Conservation (phyloP, 2,329 filamentous ascomycete species). For the Didymella lethalis region DNA sequence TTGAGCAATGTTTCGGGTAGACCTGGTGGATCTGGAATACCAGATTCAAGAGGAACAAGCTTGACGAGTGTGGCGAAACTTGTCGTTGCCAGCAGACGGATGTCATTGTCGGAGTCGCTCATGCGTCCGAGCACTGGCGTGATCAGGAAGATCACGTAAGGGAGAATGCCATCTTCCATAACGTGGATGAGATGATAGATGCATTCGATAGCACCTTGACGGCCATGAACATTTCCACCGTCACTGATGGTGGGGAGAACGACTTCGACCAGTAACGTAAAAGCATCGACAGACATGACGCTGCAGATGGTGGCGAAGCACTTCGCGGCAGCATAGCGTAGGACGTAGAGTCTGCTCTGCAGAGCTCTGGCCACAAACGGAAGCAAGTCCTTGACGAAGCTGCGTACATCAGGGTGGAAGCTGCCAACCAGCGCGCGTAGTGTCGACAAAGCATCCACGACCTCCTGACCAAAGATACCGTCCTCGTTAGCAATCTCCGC, state of each 20-base stretch:
- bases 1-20: slow-evolving; percentile 87
- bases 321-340: slow-evolving; percentile 96
- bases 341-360: slow-evolving; percentile 86
- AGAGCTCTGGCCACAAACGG: slow-evolving; percentile 87
- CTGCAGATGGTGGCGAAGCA: slow-evolving; percentile 98
- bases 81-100: slow-evolving; percentile 91
- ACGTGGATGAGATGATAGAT: slow-evolving; percentile 98
- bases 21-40: slow-evolving; percentile 94
- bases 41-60: slow-evolving; percentile 93
- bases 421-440: slow-evolving; percentile 94
- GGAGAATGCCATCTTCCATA: slow-evolving; percentile 95
- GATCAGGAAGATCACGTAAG: slow-evolving; percentile 98
- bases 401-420: slow-evolving; percentile 75
- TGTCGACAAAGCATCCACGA: slow-evolving; percentile 92
- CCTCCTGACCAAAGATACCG: slow-evolving; percentile 82
- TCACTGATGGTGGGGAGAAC: slow-evolving; percentile 93
- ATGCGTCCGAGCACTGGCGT: slow-evolving; percentile 96
- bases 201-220: slow-evolving; percentile 92
- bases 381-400: slow-evolving; percentile 83
- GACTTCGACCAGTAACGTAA: slow-evolving; percentile 94
- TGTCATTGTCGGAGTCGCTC: slow-evolving; percentile 97
- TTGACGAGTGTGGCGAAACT: slow-evolving; percentile 98
- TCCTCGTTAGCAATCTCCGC: slow-evolving; percentile 76
- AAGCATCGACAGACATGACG: slow-evolving; percentile 91
- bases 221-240: slow-evolving; percentile 82